Evolutionary conservation across 768 basidiomycete species (phyloP).

Genomic region (Panaeolus cyanescens): DNA sequence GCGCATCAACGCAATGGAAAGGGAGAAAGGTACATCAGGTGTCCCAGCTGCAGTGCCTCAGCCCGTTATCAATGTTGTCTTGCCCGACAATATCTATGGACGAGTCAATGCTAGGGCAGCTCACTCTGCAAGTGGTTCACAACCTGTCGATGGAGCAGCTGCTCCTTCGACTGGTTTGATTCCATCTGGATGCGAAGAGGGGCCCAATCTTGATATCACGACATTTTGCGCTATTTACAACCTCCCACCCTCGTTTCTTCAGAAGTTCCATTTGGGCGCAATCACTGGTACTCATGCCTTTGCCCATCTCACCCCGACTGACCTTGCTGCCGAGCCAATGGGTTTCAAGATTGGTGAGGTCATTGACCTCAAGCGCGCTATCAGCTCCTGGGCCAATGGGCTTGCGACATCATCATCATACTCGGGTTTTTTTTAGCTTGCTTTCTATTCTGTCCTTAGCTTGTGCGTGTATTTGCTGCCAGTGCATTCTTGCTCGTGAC

Average conservation of each 20-base stretch:
- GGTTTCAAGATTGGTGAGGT: conserved; percentile 3
- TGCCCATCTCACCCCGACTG: background rate
- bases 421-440: background rate
- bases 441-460: background rate
- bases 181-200: conserved; percentile 1
- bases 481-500: background rate
- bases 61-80: conserved; percentile 9
- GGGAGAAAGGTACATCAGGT: background rate
- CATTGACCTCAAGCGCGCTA: background rate
- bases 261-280: background rate
- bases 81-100: background rate
- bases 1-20: conserved; percentile 10
- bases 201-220: background rate
- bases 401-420: background rate
- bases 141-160: background rate
- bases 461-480: background rate
- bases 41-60: background rate
- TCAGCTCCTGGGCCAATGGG: conserved; percentile 1
- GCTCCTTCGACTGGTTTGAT: background rate
- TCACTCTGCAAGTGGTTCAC: background rate
- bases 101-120: background rate
- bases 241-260: background rate
- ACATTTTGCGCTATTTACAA: background rate
- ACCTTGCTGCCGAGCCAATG: background rate
- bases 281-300: background rate